Evolutionary conservation across 768 basidiomycete species (phyloP).

Genomic region (Tricholoma hemisulphureum): DNA sequence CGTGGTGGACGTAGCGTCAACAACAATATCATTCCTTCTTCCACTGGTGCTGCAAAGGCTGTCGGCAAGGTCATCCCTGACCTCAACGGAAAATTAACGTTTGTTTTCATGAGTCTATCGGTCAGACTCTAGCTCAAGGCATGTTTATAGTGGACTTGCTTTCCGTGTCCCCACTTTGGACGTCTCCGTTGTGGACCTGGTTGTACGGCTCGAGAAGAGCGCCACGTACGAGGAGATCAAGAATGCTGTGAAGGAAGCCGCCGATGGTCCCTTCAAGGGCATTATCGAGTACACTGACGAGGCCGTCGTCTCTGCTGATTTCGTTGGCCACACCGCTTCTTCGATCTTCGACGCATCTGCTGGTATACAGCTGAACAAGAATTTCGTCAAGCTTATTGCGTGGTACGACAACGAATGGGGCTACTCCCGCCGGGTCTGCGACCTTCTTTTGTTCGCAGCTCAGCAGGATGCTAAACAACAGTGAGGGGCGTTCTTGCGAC

Average conservation of each 20-base stretch:
- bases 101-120: slow-evolving; percentile 24
- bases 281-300: slow-evolving; percentile 93
- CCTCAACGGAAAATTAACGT: slow-evolving; percentile 98
- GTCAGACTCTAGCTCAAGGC: background rate
- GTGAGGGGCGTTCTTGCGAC: too few relatives aligned
- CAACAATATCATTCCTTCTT: slow-evolving; percentile 99
- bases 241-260: slow-evolving; percentile 73
- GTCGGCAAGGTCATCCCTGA: slow-evolving; percentile 97
- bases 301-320: slow-evolving; percentile 90
- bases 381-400: slow-evolving; percentile 94
- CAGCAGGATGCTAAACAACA: slow-evolving; percentile 55
- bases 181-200: slow-evolving; percentile 97
- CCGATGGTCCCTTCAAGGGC: slow-evolving; percentile 66
- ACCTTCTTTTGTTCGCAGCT: slow-evolving; percentile 81
- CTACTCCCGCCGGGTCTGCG: slow-evolving; percentile 90
- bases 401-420: slow-evolving; percentile 98
- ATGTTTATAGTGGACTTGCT: slow-evolving; percentile 68
- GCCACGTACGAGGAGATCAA: slow-evolving; percentile 93
- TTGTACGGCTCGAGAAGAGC: slow-evolving; percentile 84
- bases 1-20: slow-evolving; percentile 93
- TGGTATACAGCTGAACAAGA: slow-evolving; percentile 87
- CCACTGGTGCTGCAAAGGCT: slow-evolving; percentile 98
- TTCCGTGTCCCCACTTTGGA: slow-evolving; percentile 98
- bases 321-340: slow-evolving; percentile 74
- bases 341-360: slow-evolving; percentile 93